These are phyloP conservation scores for Sporodiniella umbellata DNA, from an alignment of 371 early-diverging fungal species.

Conservation along the genomic window DNA sequence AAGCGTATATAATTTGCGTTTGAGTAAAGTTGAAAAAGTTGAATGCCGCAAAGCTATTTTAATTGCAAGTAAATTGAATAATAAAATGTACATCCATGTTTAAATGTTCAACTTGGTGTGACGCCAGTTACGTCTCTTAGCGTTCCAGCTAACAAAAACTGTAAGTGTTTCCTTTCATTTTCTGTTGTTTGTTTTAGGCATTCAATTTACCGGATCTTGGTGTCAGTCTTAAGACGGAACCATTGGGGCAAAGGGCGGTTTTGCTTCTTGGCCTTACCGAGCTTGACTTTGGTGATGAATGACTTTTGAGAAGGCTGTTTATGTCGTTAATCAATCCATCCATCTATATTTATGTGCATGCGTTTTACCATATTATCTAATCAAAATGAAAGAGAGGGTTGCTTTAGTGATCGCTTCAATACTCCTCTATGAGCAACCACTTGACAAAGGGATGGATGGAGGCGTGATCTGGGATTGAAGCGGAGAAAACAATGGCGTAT, in stretches of 20 bases:
- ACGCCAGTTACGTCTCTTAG: slow-evolving; percentile 99
- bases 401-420: neutral
- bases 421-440: too few relatives aligned
- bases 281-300: slow-evolving; percentile 94
- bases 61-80: neutral
- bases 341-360: neutral
- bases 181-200: too few relatives aligned
- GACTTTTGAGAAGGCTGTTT: slow-evolving; percentile 91
- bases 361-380: neutral
- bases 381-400: neutral
- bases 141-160: slow-evolving; percentile 76
- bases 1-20: too few relatives aligned
- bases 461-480: neutral
- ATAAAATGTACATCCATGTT: too few relatives aligned
- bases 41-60: neutral
- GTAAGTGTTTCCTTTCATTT: neutral
- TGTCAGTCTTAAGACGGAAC: slow-evolving; percentile 95
- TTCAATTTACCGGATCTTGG: slow-evolving; percentile 77
- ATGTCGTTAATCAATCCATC: neutral
- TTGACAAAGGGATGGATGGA: neutral
- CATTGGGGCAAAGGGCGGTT: slow-evolving; percentile 98
- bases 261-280: slow-evolving; percentile 98
- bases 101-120: slow-evolving; percentile 97
- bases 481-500: too few relatives aligned
- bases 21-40: too few relatives aligned